Evolutionary conservation across 2,329 filamentous ascomycete species (phyloP), one percentile per base, ranked within the genome.

Genomic region (Penicillium sp.): DNA sequence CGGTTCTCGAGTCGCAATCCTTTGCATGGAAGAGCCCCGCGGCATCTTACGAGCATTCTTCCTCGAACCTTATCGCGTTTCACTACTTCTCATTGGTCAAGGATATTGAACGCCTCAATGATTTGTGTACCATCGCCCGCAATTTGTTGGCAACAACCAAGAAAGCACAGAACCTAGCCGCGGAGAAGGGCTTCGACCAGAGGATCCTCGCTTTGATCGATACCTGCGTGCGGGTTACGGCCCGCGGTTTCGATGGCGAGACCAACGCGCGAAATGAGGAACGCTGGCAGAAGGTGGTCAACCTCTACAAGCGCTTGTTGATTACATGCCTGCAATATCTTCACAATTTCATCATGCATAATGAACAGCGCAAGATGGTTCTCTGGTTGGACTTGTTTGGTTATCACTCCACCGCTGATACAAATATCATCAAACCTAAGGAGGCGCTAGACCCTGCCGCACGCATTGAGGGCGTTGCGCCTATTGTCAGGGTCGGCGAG

Each of bases 381-480:
- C 77, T 88, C 2, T 88, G 85, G 85, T 71, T 87, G 33, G 82
- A 85, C 67, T 75, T 88, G 2, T 88, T 88, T 61, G 85, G 86
- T 48, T 83, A 82, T 57, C 78, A 82, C 47, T 76, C 75, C 3
- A 76, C 75, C 11, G 74, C 73, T 8, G 75, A 77, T 58, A 74
- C 76, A 14, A 77, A 76, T 56, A 75, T 76, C 45, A 77, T 77
- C 21, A 73, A 74, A 39, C 74, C 75, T 18, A 73, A 70, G 50
- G 74, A 76, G 31, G 74, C 76, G 7, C 61, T 77, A 45, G 76
- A 77, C 46, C 69, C 70, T 42, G 63, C 67, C 3, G 68, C 67
- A 51, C 62, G 69, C 5, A 61, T 67, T 4, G 72, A 77, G 51
- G 74, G 75, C 6, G 66, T 75, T 40, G 75, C 75, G 26, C 75